These are phyloP conservation scores for Emydomyces testavorans DNA, from an alignment of 2,329 filamentous ascomycete genomes.

Conservation along the genomic window DNA sequence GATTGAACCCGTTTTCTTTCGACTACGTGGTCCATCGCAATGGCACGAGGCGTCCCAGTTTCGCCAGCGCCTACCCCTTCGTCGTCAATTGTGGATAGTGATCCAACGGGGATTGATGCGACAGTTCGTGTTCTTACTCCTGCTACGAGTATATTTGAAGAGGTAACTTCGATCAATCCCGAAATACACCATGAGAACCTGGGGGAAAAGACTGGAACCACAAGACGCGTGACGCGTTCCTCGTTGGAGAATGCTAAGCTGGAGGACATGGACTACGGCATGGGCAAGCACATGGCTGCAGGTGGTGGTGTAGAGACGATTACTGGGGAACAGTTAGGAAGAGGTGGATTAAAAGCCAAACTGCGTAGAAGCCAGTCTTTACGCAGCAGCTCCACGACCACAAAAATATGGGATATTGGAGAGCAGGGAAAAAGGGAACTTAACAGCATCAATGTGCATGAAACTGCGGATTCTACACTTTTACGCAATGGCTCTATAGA, in stretches of 20 bases:
- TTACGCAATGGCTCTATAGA: neutral
- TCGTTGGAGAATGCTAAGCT: conserved; percentile 22
- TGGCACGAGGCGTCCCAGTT: conserved; percentile 8
- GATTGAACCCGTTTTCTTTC: neutral
- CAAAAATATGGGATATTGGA: neutral
- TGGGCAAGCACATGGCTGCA: neutral
- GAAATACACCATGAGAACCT: conserved; percentile 20
- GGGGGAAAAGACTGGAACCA: conserved; percentile 21
- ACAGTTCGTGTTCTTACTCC: conserved; percentile 34
- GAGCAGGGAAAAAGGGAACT: neutral
- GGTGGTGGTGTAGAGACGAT: neutral
- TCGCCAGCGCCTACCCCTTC: conserved; percentile 7
- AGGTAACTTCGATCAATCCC: conserved; percentile 31
- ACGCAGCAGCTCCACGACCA: neutral
- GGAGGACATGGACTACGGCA: neutral
- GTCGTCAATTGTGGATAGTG: conserved; percentile 7
- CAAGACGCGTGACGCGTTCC: conserved; percentile 33
- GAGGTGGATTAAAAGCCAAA: neutral
- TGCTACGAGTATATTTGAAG: conserved; percentile 34
- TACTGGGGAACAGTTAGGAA: neutral
- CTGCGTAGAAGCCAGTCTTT: neutral
- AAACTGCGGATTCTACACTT: neutral
- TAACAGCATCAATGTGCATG: neutral
- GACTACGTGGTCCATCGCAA: neutral
- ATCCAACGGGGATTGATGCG: conserved; percentile 15